Percentiles rank a stretch among this genome's conserved stretches.
phyloP scores from a whole-genome alignment of 2,329 filamentous ascomycete species.

The Cylindrodendrum hubeiense region DNA sequence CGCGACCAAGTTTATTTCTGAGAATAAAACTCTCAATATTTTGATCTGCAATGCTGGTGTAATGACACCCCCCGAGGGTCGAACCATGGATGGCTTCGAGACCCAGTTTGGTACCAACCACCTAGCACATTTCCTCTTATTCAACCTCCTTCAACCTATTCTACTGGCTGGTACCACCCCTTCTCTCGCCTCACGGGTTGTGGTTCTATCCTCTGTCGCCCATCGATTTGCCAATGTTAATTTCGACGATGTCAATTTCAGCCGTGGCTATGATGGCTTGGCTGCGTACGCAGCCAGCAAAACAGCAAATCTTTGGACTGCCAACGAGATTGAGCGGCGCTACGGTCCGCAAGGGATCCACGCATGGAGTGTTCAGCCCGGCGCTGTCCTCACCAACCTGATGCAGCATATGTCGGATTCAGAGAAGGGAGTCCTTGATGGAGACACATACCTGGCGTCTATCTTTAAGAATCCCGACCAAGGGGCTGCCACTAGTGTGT shows the following conservation, averaged over 20 bases:
- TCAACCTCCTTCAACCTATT: constrained; percentile 18
- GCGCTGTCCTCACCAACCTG: constrained; percentile 48
- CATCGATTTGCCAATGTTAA: constrained; percentile 7
- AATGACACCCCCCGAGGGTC: constrained; percentile 24
- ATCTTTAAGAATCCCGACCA: constrained; percentile 14
- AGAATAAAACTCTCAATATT: constrained; percentile 19
- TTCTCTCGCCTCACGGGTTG: not conserved
- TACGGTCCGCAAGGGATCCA: constrained; percentile 50
- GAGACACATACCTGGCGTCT: not conserved
- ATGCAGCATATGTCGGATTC: not conserved
- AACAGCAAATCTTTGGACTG: constrained; percentile 63
- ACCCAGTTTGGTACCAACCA: constrained; percentile 36
- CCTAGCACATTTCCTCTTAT: constrained; percentile 31
- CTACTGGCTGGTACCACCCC: not conserved
- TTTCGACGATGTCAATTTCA: not conserved
- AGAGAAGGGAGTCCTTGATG: too few relatives aligned
- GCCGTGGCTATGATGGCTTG: constrained; percentile 41
- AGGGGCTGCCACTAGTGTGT: constrained; percentile 23
- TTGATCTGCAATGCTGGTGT: constrained; percentile 43
- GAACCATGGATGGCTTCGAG: constrained; percentile 30
- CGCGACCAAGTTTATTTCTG: constrained; percentile 25
- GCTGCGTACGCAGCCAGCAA: constrained; percentile 62
- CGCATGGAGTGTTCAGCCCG: constrained; percentile 19
- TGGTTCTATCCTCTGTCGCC: constrained; percentile 2
- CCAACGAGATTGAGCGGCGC: constrained; percentile 14